A percentile compares a stretch with the other conserved stretches of the same genome.
These are phyloP conservation scores for Neonothopanus nambi DNA, from an alignment of 1,284 basidiomycete species.

Conservation along the genomic window DNA sequence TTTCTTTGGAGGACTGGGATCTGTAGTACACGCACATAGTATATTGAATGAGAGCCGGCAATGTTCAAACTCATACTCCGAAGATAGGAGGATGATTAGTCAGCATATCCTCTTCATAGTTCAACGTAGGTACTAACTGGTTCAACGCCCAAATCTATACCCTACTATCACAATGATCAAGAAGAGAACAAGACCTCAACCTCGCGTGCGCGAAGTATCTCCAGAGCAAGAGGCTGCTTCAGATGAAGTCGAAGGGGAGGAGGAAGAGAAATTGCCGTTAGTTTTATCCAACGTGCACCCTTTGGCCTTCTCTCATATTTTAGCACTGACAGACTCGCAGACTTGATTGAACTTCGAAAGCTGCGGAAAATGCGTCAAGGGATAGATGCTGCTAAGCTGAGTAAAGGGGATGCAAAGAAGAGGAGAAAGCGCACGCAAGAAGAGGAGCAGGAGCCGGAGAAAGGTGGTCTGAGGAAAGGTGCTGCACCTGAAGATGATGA, in stretches of 20 bases:
- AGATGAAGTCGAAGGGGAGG: slow-evolving; percentile 29
- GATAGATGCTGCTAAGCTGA: slow-evolving; percentile 84
- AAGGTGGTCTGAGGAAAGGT: slow-evolving; percentile 59
- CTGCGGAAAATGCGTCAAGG: slow-evolving; percentile 77
- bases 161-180: slow-evolving; percentile 47
- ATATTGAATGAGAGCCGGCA: too few relatives aligned
- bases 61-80: too few relatives aligned
- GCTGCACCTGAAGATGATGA: slow-evolving; percentile 55
- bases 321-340: slow-evolving; percentile 57
- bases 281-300: slow-evolving; percentile 20
- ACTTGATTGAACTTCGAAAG: slow-evolving; percentile 84
- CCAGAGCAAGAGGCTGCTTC: slow-evolving; percentile 38
- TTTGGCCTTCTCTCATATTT: slow-evolving; percentile 6
- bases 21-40: slow-evolving; percentile 24
- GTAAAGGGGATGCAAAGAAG: slow-evolving; percentile 80
- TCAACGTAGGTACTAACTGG: too few relatives aligned
- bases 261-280: slow-evolving; percentile 52
- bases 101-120: too few relatives aligned
- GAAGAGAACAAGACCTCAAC: slow-evolving; percentile 62
- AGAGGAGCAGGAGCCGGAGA: slow-evolving; percentile 49
- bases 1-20: slow-evolving; percentile 83
- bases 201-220: slow-evolving; percentile 48
- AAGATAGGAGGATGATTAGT: too few relatives aligned
- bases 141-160: too few relatives aligned
- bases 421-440: slow-evolving; percentile 58